phyloP scores from a whole-genome alignment of 768 basidiomycete species.

The Suillus plorans region DNA sequence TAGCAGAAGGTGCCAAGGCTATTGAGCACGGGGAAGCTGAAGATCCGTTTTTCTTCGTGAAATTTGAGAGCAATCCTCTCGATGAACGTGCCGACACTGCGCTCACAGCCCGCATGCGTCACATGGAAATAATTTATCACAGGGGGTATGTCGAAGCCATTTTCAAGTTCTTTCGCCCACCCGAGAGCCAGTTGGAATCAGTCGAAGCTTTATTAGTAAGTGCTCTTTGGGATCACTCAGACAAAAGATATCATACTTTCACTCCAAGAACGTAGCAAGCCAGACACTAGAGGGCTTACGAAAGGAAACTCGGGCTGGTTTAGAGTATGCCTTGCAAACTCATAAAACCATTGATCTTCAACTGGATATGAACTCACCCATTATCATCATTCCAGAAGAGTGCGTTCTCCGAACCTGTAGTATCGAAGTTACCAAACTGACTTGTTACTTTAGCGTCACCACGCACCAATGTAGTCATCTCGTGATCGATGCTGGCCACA shows the following conservation, averaged over 20 bases:
- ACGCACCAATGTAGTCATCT: slow-evolving; percentile 79
- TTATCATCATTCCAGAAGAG: slow-evolving; percentile 97
- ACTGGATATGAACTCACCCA: slow-evolving; percentile 93
- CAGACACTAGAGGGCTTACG: slow-evolving; percentile 91
- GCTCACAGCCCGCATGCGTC: slow-evolving; percentile 84
- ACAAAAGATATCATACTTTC: not conserved
- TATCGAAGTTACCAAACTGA: not conserved
- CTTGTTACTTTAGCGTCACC: slow-evolving; percentile 56
- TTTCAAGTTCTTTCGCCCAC: slow-evolving; percentile 89
- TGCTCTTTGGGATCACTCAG: slow-evolving; percentile 4
- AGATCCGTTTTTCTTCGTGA: slow-evolving; percentile 83
- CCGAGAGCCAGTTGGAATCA: slow-evolving; percentile 91
- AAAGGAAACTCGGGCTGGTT: slow-evolving; percentile 90
- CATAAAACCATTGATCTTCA: slow-evolving; percentile 97
- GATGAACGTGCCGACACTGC: slow-evolving; percentile 91
- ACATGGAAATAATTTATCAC: slow-evolving; percentile 97
- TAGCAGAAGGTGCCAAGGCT: slow-evolving; percentile 34
- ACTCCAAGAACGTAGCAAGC: slow-evolving; percentile 76
- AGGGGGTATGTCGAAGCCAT: slow-evolving; percentile 91
- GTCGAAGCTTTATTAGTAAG: slow-evolving; percentile 88
- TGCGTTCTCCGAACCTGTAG: slow-evolving; percentile 28
- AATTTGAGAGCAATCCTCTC: slow-evolving; percentile 89
- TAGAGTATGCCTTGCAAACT: slow-evolving; percentile 89
- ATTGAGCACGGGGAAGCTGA: slow-evolving; percentile 27
- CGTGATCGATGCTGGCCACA: slow-evolving; percentile 94